Percentiles rank a stretch among this genome's conserved stretches.
Conservation (phyloP, 73 alveolate genomes). For the Symbiodinium pilosum region DNA sequence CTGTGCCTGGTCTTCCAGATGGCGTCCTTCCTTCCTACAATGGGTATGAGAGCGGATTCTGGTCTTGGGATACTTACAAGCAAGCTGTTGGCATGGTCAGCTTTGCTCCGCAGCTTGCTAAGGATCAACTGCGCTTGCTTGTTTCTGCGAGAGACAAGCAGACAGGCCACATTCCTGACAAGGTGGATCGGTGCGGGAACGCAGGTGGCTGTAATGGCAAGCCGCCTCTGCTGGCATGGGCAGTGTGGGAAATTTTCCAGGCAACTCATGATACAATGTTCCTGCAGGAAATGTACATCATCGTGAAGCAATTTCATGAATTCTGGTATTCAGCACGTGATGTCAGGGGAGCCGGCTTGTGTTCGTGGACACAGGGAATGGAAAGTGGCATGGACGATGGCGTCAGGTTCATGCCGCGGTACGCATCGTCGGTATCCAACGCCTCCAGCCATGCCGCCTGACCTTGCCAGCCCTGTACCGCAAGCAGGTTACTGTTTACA, state of each 20-base stretch:
- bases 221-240: constrained; percentile 81
- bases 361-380: constrained; percentile 89
- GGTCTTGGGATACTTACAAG: constrained; percentile 90
- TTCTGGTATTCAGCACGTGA: constrained; percentile 73
- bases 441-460: constrained; percentile 39
- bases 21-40: constrained; percentile 86
- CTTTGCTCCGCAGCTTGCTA: constrained; percentile 66
- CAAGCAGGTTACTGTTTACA: too few relatives aligned
- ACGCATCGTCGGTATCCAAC: constrained; percentile 31
- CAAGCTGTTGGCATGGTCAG: constrained; percentile 78
- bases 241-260: constrained; percentile 44
- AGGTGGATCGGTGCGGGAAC: constrained; percentile 70
- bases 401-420: constrained; percentile 42
- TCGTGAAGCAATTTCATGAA: constrained; percentile 10
- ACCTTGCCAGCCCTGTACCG: background rate
- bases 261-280: constrained; percentile 8
- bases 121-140: constrained; percentile 60
- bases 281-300: constrained; percentile 44
- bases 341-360: constrained; percentile 46
- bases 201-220: constrained; percentile 87
- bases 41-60: constrained; percentile 82
- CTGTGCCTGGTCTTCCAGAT: constrained; percentile 37
- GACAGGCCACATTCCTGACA: constrained; percentile 66
- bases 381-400: constrained; percentile 94
- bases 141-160: constrained; percentile 32